Evolutionary conservation across 331 rosid genomes (phyloP), one percentile per base, ranked within the genome.

Genomic region (Quercus tomentella): DNA sequence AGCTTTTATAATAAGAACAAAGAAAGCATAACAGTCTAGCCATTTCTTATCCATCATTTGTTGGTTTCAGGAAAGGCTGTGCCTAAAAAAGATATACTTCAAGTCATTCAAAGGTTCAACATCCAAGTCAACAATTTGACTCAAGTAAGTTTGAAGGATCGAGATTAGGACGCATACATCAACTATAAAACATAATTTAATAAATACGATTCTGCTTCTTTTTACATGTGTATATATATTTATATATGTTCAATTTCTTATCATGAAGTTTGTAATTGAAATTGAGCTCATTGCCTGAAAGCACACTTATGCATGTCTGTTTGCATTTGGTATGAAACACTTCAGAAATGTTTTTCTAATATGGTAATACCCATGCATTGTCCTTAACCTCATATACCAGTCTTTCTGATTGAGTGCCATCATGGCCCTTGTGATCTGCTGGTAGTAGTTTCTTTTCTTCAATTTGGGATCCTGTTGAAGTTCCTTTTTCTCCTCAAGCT

Each of bases 61-160:
- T 87, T 82, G 63, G 68, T 88, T 88, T 84, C 95, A 94, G 99
- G 96, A 41, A 93, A 81, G 82, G 85, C 72, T 56, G 98, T 89
- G 80, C 81, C 97, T 25, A 93, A 88, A 81, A 95, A 83, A 78
- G 97, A 90, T 41, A 78, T 93, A 45, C 82, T 86, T 56, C 97
- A 88, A 85, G 83, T 88, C 81, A 90, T 88, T 77, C 89, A 89
- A 86, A 88, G 93, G 85, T 95, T 93, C 87, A 93, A 91, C 81
- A 91, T 93, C 74, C 99, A 95, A 90, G 99, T 95, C 77, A 90
- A 90, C 87, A 95, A 93, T 88, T 87, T 95, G 87, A 95, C 98
- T 81, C 99, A 95, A 87, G 99, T 86, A 70, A 68, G 85, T 45
- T 56, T 70, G 11, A 71, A 75, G 78, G 78, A 76, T 62, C 69